These are phyloP conservation scores for Exophiala sp. DNA, from an alignment of 2,329 filamentous ascomycete genomes.

Conservation along the genomic window DNA sequence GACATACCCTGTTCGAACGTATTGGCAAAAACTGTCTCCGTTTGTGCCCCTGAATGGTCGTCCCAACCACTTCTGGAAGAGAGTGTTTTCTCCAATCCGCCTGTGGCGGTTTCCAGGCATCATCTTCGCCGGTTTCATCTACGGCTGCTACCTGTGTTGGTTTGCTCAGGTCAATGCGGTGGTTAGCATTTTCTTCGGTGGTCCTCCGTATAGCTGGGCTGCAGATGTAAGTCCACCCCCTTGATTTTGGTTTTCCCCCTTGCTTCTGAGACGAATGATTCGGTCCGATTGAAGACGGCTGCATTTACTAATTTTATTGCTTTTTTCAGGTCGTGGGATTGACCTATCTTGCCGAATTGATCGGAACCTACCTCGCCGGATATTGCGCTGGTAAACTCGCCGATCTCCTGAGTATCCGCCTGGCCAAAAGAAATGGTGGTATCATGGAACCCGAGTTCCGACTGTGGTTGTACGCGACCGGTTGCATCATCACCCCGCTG, in stretches of 20 bases:
- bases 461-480: background rate
- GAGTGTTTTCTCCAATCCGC: background rate
- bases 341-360: background rate
- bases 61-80: background rate
- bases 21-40: background rate
- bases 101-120: background rate
- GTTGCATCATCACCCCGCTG: background rate
- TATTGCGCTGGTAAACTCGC: background rate
- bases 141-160: constrained; percentile 1
- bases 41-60: background rate
- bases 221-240: background rate
- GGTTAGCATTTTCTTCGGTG: background rate
- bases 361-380: background rate
- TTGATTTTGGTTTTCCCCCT: background rate
- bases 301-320: background rate
- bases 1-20: background rate
- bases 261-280: no score
- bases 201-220: background rate
- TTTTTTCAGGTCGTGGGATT: background rate
- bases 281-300: no score
- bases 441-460: constrained; percentile 4
- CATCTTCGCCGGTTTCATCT: background rate
- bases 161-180: background rate
- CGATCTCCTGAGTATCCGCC: background rate
- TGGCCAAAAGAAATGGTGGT: background rate